Evolutionary conservation across 345 rosid species (phyloP).

Genomic region (Angophora floribunda): DNA sequence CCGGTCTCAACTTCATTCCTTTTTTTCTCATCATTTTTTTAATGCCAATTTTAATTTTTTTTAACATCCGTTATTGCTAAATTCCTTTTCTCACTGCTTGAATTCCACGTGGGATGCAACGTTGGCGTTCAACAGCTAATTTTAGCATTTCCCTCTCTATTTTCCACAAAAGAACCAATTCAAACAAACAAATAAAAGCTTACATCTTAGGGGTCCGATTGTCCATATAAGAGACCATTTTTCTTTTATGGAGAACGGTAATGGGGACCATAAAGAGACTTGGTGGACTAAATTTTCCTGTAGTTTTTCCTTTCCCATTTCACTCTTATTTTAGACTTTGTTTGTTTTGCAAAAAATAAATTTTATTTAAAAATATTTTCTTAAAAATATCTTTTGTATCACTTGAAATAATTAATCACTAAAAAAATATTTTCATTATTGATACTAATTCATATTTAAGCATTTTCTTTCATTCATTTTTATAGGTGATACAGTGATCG

Average conservation of each 20-base stretch:
- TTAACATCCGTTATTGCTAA: too few relatives aligned
- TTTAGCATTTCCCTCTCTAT: neutral
- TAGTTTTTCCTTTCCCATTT: neutral
- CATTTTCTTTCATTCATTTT: neutral
- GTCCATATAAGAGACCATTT: too few relatives aligned
- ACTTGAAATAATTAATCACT: too few relatives aligned
- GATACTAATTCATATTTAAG: too few relatives aligned
- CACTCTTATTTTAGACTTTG: neutral
- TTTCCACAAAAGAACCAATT: too few relatives aligned
- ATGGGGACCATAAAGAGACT: neutral
- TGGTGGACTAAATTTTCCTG: neutral
- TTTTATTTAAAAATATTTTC: too few relatives aligned
- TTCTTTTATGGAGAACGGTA: too few relatives aligned
- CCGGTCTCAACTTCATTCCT: neutral
- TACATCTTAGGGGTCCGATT: neutral
- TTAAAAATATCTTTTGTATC: neutral
- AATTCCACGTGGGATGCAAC: neutral
- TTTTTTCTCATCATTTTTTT: neutral
- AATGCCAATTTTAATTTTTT: neutral
- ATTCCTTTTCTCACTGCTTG: neutral
- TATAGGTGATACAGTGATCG: neutral
- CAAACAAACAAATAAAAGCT: too few relatives aligned
- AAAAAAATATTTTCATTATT: neutral
- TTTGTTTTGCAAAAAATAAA: neutral
- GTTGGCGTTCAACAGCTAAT: neutral